Evolutionary conservation across 768 basidiomycete species (phyloP), one percentile per base, ranked within the genome.

Genomic region (Panaeolus cyanescens): DNA sequence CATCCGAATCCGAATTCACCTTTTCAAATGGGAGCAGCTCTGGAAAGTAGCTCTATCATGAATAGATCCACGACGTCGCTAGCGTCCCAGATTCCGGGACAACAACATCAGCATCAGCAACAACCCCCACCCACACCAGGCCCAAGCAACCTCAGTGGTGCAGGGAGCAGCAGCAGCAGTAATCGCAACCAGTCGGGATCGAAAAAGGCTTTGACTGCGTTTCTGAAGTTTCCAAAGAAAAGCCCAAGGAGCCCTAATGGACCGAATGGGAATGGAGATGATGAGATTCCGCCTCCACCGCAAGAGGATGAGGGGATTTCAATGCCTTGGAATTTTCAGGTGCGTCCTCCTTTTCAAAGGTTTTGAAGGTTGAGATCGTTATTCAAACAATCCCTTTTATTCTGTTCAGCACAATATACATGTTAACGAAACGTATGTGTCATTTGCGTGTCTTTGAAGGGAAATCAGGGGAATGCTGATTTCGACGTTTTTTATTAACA

Each of bases 321-420:
- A 0, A 63, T 77, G 62, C 91, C 91, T 4, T 91, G 86, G 85
- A 91, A 91, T 70, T 90, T 92, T 62, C 88, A 88, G 82, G 89
- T 86, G 69, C 50, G 83, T 72, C 25, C 45, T 54, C 45, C 19
- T 31, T 56, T 56, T 33, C n/a, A 34, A 39, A 20, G 36, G 31
- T 32, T 39, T 45, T 9, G 42, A 37, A 60, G 56, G n/a, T 50
- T n/a, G 22, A 50, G 13, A 3, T 50, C 30, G 4, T 50, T 28
- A 50, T 5, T 28, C 12, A 12, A 25, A 25, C 12, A 13, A 12
- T 28, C 15, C 13, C 22, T 62, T 50, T 25, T 17, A 40, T n/a
- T 61, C 2, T 56, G 60, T 63, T 30, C 63, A 91, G 89, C 90
- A 92, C 69, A 83, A 92, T 67, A 85, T 92, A 32, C 90, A 92